Conservation (phyloP, 257 asterid genomes). For the Solanum verrucosum region DNA sequence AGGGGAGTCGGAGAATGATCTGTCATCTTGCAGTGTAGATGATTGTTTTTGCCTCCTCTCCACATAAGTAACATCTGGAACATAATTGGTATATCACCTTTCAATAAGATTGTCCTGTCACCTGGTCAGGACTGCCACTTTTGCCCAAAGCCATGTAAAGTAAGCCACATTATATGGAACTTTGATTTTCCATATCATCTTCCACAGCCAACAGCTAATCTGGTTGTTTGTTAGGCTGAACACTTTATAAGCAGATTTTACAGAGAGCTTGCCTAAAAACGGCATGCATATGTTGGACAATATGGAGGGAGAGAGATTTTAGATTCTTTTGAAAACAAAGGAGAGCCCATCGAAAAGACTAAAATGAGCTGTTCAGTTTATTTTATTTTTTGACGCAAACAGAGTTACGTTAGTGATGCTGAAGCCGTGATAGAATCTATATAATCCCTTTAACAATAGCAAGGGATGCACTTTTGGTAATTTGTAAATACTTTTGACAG, state of each 20-base stretch:
- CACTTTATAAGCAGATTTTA: neutral
- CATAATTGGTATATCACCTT: neutral
- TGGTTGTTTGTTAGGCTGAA: neutral
- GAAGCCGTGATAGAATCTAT: neutral
- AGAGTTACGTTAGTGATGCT: neutral
- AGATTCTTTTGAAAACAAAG: neutral
- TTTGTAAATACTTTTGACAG: neutral
- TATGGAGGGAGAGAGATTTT: neutral
- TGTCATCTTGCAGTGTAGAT: neutral
- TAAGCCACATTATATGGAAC: neutral
- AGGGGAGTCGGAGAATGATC: neutral
- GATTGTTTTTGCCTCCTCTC: neutral
- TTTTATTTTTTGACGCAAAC: neutral
- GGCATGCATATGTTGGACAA: neutral
- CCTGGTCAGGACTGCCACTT: neutral
- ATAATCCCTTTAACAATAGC: neutral
- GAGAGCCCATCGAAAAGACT: neutral
- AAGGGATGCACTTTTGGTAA: neutral
- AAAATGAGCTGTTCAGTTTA: neutral
- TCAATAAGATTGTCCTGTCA: neutral
- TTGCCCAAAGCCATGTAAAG: neutral
- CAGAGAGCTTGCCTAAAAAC: neutral
- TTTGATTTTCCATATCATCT: neutral
- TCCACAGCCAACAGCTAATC: neutral
- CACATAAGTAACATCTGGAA: neutral